A percentile compares a stretch with the other conserved stretches of the same genome.
Evolutionary conservation across 495 filamentous ascomycete genomes (phyloP).

Genomic region (Annulohypoxylon maeteangense): DNA sequence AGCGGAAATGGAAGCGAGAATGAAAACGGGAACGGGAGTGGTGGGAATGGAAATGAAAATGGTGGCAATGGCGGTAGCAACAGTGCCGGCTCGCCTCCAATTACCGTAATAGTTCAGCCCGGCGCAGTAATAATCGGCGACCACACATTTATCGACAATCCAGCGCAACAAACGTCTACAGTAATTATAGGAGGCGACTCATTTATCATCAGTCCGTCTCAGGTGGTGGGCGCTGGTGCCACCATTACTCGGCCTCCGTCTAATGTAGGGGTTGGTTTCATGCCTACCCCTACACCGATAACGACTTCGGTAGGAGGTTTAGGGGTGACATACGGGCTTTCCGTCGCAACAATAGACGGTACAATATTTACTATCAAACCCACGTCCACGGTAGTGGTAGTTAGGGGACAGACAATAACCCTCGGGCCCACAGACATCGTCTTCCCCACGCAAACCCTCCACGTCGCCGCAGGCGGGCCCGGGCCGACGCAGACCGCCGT

Average conservation of each 20-base stretch:
- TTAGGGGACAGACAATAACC: constrained; percentile 59
- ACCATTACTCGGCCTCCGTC: constrained; percentile 51
- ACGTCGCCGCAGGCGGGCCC: constrained; percentile 38
- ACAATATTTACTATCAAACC: constrained; percentile 56
- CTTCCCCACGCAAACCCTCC: constrained; percentile 50
- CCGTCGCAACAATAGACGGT: constrained; percentile 58
- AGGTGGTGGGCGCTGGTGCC: constrained; percentile 53
- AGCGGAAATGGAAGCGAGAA: neutral
- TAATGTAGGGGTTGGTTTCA: constrained; percentile 36
- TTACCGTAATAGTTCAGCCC: constrained; percentile 55
- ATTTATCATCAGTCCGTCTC: constrained; percentile 57
- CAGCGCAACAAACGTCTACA: constrained; percentile 47
- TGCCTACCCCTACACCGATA: constrained; percentile 46
- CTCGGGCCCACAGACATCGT: constrained; percentile 58
- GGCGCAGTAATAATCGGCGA: constrained; percentile 56
- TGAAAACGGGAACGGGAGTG: neutral
- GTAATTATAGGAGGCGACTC: constrained; percentile 54
- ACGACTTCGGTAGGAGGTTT: constrained; percentile 54
- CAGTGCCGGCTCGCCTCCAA: constrained; percentile 25
- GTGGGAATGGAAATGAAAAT: neutral
- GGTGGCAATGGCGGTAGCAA: neutral
- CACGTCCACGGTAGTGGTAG: constrained; percentile 47
- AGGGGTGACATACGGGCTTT: constrained; percentile 53
- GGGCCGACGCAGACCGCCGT: constrained; percentile 56
- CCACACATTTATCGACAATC: constrained; percentile 54